Evolutionary conservation across 495 filamentous ascomycete genomes (phyloP).

Genomic region (Annulohypoxylon nitens): DNA sequence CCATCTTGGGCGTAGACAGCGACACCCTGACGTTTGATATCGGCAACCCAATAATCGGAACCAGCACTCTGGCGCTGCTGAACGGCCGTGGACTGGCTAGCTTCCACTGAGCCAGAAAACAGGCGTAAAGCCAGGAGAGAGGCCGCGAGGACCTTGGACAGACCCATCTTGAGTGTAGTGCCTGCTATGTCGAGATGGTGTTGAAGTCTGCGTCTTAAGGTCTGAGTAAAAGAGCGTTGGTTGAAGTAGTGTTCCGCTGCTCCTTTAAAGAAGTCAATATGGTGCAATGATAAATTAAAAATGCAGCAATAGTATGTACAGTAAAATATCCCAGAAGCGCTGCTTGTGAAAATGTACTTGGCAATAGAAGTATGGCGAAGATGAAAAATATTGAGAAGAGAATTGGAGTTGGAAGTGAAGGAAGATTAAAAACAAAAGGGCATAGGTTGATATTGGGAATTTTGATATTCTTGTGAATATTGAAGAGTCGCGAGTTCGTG

Average conservation of each 20-base stretch:
- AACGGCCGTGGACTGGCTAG: conserved; percentile 47
- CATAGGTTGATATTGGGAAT: conserved; percentile 4
- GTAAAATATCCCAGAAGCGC: neutral
- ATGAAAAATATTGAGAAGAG: neutral
- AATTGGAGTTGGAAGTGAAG: neutral
- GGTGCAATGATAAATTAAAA: neutral
- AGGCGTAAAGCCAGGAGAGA: conserved; percentile 56
- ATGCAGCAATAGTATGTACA: conserved; percentile 3
- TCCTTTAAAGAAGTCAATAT: conserved; percentile 32
- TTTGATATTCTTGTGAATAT: conserved; percentile 23
- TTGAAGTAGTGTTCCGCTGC: conserved; percentile 10
- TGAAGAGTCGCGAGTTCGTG: conserved; percentile 9
- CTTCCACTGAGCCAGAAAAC: conserved; percentile 50
- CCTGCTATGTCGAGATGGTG: conserved; percentile 54
- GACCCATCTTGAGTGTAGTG: conserved; percentile 59
- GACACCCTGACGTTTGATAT: conserved; percentile 76
- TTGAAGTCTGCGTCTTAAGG: conserved; percentile 14
- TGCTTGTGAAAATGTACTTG: conserved; percentile 29
- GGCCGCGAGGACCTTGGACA: conserved; percentile 54
- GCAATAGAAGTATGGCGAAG: neutral
- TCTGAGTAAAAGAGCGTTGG: conserved; percentile 27
- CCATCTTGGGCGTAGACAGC: conserved; percentile 68
- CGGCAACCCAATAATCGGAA: conserved; percentile 78
- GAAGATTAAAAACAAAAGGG: conserved; percentile 9
- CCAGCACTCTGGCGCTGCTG: conserved; percentile 41